Evolutionary conservation across 495 filamentous ascomycete species (phyloP), one percentile per base, ranked within the genome.

Genomic region (Tuber borchii): DNA sequence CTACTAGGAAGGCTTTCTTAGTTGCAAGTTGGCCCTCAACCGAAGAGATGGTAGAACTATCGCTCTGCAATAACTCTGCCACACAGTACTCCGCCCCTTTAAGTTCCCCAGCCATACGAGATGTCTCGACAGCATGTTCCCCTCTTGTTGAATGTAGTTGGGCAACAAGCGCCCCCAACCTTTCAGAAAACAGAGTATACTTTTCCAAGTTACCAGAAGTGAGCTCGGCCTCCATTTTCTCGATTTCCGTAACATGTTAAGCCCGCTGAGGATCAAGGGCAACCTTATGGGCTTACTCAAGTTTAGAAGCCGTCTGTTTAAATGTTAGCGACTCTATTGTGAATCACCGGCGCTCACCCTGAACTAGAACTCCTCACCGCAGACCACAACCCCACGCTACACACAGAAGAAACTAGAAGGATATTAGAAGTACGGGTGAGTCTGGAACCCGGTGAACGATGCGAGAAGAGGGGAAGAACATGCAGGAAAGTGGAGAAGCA

Each of bases 251-350:
- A 44, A 74, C 73, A 56, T 81, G 81, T 56, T 48, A 71, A 42
- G 72, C 61, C 22, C 74, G 73, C 68, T 79, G 76, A 69, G 78
- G 72, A 51, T 82, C 44, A 73, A 83, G 76, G 75, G 72, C 68
- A 70, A 46, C 44, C 37, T 70, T 42, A 72, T 83, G 81, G 69
- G 77, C 73, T 68, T 74, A 73, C 71, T 83, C 71, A 51, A 79
- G 71, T n/a, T 78, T 72, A 44, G 72, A 70, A 71, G 81, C 78
- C 77, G 80, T 76, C 81, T 83, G 46, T 73, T 68, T 72, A 72
- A 71, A 73, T 74, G 70, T 80, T 76, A 80, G 78, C 77, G 79
- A 80, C 48, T 70, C n/a, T n/a, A n/a, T n/a, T n/a, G n/a, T n/a
- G n/a, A n/a, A n/a, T n/a, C n/a, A n/a, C n/a, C n/a, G n/a, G n/a